phyloP scores from a whole-genome alignment of 169 alveolate genomes.

The Plasmodium falciparum region DNA sequence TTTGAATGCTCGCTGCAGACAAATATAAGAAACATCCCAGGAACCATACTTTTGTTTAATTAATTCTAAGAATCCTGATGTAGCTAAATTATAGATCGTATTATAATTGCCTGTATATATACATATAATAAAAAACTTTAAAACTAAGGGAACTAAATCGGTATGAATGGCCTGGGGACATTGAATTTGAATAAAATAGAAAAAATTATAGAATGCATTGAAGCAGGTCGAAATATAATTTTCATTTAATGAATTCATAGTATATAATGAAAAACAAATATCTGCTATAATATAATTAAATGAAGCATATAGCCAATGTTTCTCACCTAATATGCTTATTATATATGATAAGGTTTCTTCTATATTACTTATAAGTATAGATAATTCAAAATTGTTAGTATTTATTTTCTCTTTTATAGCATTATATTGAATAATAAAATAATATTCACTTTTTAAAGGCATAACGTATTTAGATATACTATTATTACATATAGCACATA shows the following conservation, averaged over 20 bases:
- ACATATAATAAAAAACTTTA: slow-evolving; percentile 68
- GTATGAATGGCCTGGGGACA: slow-evolving; percentile 65
- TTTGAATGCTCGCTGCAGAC: slow-evolving; percentile 25
- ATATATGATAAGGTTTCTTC: slow-evolving; percentile 44
- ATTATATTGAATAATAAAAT: slow-evolving; percentile 38
- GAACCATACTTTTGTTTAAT: slow-evolving; percentile 70
- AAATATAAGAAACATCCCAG: slow-evolving; percentile 60
- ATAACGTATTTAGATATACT: slow-evolving; percentile 12
- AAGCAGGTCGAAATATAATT: slow-evolving; percentile 36
- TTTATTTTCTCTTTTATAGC: slow-evolving; percentile 42
- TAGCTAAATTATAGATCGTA: slow-evolving; percentile 36
- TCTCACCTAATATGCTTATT: slow-evolving; percentile 59
- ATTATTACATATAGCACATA: slow-evolving; percentile 56
- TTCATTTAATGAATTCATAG: slow-evolving; percentile 5
- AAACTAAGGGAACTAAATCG: slow-evolving; percentile 52
- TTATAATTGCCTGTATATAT: slow-evolving; percentile 65
- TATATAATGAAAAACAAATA: slow-evolving; percentile 36
- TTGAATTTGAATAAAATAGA: slow-evolving; percentile 62
- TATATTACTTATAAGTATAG: slow-evolving; percentile 18
- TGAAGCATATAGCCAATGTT: slow-evolving; percentile 76
- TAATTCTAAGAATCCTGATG: slow-evolving; percentile 59
- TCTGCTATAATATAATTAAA: slow-evolving; percentile 70
- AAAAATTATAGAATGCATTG: slow-evolving; percentile 40
- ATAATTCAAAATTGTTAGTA: slow-evolving; percentile 22
- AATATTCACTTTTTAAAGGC: slow-evolving; percentile 59